phyloP scores from a whole-genome alignment of 139 green algal species.

The Asterochloris sp. region DNA sequence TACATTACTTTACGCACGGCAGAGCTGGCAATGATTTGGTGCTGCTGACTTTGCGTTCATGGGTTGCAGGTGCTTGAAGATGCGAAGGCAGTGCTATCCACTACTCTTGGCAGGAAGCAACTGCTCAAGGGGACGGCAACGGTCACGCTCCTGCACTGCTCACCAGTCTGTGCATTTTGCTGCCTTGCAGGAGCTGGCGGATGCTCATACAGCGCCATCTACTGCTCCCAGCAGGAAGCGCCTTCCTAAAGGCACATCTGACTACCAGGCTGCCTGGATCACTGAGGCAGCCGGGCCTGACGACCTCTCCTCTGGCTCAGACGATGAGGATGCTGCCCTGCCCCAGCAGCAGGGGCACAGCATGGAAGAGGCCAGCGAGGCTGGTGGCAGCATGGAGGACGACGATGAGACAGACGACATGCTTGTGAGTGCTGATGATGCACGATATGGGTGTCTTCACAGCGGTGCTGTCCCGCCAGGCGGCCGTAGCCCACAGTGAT shows the following conservation, averaged over 20 bases:
- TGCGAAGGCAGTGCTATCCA: no score
- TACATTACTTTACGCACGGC: no score
- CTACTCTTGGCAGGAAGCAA: no score
- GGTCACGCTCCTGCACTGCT: no score
- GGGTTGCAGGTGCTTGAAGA: no score
- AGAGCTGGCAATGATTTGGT: no score
- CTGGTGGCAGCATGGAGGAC: constrained; percentile 8
- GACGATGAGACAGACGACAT: constrained; percentile 19
- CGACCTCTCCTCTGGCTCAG: constrained; percentile 9
- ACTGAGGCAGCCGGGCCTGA: constrained; percentile 56
- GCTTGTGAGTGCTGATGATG: constrained; percentile 2
- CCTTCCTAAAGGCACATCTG: constrained; percentile 76
- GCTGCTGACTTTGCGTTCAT: no score
- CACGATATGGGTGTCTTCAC: no score
- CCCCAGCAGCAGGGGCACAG: no score
- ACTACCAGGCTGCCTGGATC: constrained; percentile 95
- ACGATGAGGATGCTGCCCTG: constrained; percentile 35
- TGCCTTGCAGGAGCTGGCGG: constrained; percentile 28
- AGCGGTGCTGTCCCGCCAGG: no score
- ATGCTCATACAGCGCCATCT: constrained; percentile 25
- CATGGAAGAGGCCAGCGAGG: background rate
- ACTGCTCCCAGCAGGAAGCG: constrained; percentile 28
- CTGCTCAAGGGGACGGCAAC: no score
- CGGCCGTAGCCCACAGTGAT: no score
- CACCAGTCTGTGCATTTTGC: background rate